A percentile compares a stretch with the other conserved stretches of the same genome.
Evolutionary conservation across 2,329 filamentous ascomycete species (phyloP).

Genomic region (Coleophoma cylindrospora): DNA sequence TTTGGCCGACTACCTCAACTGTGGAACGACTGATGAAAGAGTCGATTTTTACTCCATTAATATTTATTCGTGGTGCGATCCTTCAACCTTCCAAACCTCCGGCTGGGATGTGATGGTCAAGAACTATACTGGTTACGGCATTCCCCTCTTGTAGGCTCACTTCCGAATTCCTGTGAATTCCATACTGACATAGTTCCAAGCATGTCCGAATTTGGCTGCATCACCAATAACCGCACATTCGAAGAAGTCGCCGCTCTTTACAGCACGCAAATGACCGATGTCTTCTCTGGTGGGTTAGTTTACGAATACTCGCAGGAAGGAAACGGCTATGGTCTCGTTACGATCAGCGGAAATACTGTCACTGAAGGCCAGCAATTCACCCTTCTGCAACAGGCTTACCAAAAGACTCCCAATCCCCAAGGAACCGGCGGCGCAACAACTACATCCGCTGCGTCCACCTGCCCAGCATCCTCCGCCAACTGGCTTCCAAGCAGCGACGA

Average conservation of each 20-base stretch:
- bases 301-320: conserved; percentile 88
- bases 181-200: conserved; percentile 5
- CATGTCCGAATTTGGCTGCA: conserved; percentile 91
- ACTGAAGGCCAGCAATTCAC: conserved; percentile 40
- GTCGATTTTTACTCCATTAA: conserved; percentile 65
- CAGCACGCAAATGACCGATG: conserved; percentile 72
- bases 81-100: conserved; percentile 50
- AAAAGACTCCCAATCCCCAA: conserved; percentile 35
- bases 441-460: conserved; percentile 29
- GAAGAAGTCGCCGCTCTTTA: conserved; percentile 77
- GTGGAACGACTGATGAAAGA: conserved; percentile 59
- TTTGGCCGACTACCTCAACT: conserved; percentile 71
- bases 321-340: conserved; percentile 62
- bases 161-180: background rate
- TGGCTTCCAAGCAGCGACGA: conserved; percentile 40
- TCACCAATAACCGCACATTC: conserved; percentile 74
- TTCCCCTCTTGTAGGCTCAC: conserved; percentile 45
- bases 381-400: conserved; percentile 38
- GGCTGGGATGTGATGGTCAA: conserved; percentile 68
- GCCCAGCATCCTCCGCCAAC: conserved; percentile 37
- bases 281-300: conserved; percentile 94
- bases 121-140: conserved; percentile 62
- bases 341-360: conserved; percentile 27
- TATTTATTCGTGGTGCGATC: conserved; percentile 63
- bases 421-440: conserved; percentile 47